These are phyloP conservation scores for Ceratopteris richardii DNA, from an alignment of 75 land plant genomes.

Conservation along the genomic window DNA sequence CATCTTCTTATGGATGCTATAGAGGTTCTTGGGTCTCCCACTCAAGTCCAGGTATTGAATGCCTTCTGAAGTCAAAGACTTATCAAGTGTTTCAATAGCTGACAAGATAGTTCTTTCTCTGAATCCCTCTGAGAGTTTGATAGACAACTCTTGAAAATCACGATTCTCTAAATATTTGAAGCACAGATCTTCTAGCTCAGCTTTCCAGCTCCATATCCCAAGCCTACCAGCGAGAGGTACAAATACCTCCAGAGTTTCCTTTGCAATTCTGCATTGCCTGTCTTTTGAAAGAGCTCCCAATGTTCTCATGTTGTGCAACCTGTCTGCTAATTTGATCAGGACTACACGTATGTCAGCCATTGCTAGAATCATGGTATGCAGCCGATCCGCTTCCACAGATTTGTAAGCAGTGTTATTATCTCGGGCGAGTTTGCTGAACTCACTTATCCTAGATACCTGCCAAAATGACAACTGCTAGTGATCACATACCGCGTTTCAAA, in stretches of 20 bases:
- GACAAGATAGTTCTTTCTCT: constrained; percentile 60
- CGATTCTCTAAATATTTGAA: constrained; percentile 72
- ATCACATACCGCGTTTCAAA: too few species aligned
- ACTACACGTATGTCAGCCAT: constrained; percentile 96
- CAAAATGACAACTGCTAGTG: too few species aligned
- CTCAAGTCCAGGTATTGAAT: constrained; percentile 50
- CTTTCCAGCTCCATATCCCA: constrained; percentile 95
- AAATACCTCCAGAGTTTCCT: constrained; percentile 91
- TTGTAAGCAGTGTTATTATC: constrained; percentile 73
- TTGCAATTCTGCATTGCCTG: constrained; percentile 85
- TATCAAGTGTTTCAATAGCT: constrained; percentile 55
- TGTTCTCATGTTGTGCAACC: constrained; percentile 96
- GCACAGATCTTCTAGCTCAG: constrained; percentile 83
- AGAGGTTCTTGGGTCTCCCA: constrained; percentile 90
- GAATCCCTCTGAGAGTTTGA: constrained; percentile 61
- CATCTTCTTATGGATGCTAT: constrained; percentile 85
- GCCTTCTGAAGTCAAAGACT: constrained; percentile 43
- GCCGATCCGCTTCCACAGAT: constrained; percentile 73
- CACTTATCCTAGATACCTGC: constrained; percentile 85
- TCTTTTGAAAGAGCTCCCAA: constrained; percentile 59
- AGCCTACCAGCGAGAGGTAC: constrained; percentile 82
- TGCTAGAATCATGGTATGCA: constrained; percentile 95
- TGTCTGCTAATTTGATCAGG: constrained; percentile 87
- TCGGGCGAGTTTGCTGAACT: constrained; percentile 95
- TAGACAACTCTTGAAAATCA: constrained; percentile 54